These are phyloP conservation scores for Rugosomyces carneus DNA, from an alignment of 1,284 basidiomycete genomes.

Conservation along the genomic window DNA sequence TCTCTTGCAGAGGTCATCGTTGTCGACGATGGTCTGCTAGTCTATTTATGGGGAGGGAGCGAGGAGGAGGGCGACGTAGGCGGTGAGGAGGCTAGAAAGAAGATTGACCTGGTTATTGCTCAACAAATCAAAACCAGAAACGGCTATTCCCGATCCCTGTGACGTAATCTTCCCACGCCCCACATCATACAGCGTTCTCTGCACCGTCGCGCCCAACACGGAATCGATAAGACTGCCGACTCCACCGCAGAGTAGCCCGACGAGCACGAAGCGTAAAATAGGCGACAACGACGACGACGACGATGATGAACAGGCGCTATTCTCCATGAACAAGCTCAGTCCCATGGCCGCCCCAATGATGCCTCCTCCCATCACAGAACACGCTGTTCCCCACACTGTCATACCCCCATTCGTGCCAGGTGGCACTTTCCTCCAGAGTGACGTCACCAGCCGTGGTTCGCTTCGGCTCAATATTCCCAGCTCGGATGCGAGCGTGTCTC, in stretches of 20 bases:
- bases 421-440: constrained; percentile 57
- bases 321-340: constrained; percentile 58
- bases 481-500: constrained; percentile 76
- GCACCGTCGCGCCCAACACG: constrained; percentile 82
- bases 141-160: constrained; percentile 41
- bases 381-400: constrained; percentile 67
- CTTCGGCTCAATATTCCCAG: constrained; percentile 75
- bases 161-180: constrained; percentile 62
- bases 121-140: constrained; percentile 70
- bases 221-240: constrained; percentile 83
- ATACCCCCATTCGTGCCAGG: constrained; percentile 92
- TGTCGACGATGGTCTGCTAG: too few species aligned
- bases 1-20: constrained; percentile 45
- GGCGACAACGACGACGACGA: too few species aligned
- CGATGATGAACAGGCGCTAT: constrained; percentile 35
- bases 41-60: too few species aligned
- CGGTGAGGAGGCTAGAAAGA: constrained; percentile 26
- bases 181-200: constrained; percentile 72
- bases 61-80: constrained; percentile 18
- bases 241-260: constrained; percentile 67
- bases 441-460: constrained; percentile 72
- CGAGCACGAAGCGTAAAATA: too few species aligned
- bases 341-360: constrained; percentile 64
- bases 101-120: constrained; percentile 69
- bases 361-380: constrained; percentile 70